Conservation (phyloP, 1,139 yeast genomes). For the Trichomonascaceae sp. region DNA sequence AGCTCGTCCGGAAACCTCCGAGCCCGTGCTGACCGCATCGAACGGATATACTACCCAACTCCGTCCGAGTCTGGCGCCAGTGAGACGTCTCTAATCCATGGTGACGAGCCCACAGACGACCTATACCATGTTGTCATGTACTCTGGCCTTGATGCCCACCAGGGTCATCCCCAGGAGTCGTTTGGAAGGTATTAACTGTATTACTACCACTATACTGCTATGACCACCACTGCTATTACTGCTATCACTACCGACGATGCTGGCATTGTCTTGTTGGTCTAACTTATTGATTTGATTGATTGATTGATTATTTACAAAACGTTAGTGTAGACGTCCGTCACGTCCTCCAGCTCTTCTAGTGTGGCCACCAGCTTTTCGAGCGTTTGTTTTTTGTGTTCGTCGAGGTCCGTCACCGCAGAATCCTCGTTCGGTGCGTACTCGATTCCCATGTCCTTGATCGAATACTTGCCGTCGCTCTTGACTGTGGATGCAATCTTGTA, state of each 20-base stretch:
- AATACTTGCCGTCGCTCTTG: slow-evolving; percentile 35
- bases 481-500: slow-evolving; percentile 48
- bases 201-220: too few species aligned
- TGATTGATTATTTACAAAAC: slow-evolving; percentile 4
- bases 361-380: slow-evolving; percentile 45
- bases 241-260: too few species aligned
- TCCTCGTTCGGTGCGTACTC: slow-evolving; percentile 57
- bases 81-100: slow-evolving; percentile 7
- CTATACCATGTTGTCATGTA: slow-evolving; percentile 1
- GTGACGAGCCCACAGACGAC: slow-evolving; percentile 5
- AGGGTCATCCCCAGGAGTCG: too few species aligned
- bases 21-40: slow-evolving; percentile 7
- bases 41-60: slow-evolving; percentile 17
- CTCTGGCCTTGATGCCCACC: slow-evolving; percentile 6
- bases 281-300: background rate
- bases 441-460: slow-evolving; percentile 57
- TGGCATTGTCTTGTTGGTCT: background rate
- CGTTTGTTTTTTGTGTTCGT: slow-evolving; percentile 36
- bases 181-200: too few species aligned
- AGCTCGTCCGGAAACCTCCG: background rate
- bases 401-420: slow-evolving; percentile 33
- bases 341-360: slow-evolving; percentile 68
- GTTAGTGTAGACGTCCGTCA: slow-evolving; percentile 61
- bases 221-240: too few species aligned
- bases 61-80: slow-evolving; percentile 20